A percentile compares a stretch with the other conserved stretches of the same genome.
Conservation (phyloP, 805 yeast genomes). For the Lipomyces yamadae region DNA sequence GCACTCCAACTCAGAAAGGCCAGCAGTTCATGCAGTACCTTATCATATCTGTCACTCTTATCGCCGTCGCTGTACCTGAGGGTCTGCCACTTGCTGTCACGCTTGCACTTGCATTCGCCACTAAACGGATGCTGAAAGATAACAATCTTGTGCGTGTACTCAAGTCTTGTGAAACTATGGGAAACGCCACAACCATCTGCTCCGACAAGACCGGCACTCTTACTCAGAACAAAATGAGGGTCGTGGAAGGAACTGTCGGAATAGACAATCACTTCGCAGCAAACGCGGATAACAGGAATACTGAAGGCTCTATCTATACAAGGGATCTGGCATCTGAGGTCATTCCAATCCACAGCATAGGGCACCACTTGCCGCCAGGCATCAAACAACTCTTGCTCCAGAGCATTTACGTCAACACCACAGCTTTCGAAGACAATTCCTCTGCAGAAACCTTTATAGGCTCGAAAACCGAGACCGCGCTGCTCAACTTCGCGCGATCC, state of each 20-base stretch:
- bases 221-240: slow-evolving; percentile 91
- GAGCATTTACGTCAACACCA: slow-evolving; percentile 78
- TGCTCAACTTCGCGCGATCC: slow-evolving; percentile 68
- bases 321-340: slow-evolving; percentile 20
- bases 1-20: slow-evolving; percentile 75
- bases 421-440: slow-evolving; percentile 71
- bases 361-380: slow-evolving; percentile 25
- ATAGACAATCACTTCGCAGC: slow-evolving; percentile 49
- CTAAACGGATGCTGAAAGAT: slow-evolving; percentile 96
- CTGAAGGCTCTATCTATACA: not conserved
- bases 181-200: slow-evolving; percentile 95
- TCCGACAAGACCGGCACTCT: slow-evolving; percentile 98
- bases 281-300: slow-evolving; percentile 1
- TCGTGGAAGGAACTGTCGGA: slow-evolving; percentile 78
- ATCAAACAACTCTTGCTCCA: slow-evolving; percentile 47
- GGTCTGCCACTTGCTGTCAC: slow-evolving; percentile 98
- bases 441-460: slow-evolving; percentile 74
- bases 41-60: slow-evolving; percentile 87
- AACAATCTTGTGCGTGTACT: slow-evolving; percentile 94
- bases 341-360: slow-evolving; percentile 36
- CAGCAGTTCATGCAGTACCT: slow-evolving; percentile 80
- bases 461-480: slow-evolving; percentile 92
- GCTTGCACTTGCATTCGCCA: slow-evolving; percentile 94
- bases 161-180: slow-evolving; percentile 97
- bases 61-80: slow-evolving; percentile 99